Evolutionary conservation across 2,329 filamentous ascomycete genomes (phyloP), one percentile per base, ranked within the genome.

Genomic region (Metarhizium rileyi): DNA sequence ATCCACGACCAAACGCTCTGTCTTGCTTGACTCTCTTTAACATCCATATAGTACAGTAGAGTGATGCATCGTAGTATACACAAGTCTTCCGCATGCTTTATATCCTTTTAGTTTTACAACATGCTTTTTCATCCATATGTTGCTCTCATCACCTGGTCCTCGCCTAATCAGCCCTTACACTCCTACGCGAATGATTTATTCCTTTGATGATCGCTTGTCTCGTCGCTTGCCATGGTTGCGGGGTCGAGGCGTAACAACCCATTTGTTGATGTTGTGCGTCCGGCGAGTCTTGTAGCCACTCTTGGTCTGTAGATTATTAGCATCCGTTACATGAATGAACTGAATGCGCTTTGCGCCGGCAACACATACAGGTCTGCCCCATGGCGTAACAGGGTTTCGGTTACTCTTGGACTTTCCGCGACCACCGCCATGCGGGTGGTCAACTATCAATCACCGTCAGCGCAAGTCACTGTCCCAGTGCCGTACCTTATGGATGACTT

Each of bases 391-490:
- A 30, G 94, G 93, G 65, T 95, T 78, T 53, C 90, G 83, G 66
- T 96, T 95, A 81, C 93, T 90, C 87, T 98, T 98, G 51, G 90
- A 96, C 74, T 98, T 98, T 74, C 93, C 93, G 77, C 94, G 83
- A 70, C 93, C 93, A 86, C 93, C 93, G 80, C 93, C 93, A 69
- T 98, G 93, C 63, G 93, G 93, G 77, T 98, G 93, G 64, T 98
- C 93, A 61, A 83, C 87, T 82, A 61, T 42, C 53, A 46, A 27
- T 43, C 18, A 23, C 44, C 30, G 28, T 52, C 38, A 48, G 51
- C 35, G 12, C 10, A n/a, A 9, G 5, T 30, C 3, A 12, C 9
- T 49, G 25, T 42, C 14, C 14, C 36, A 40, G 14, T 26, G 8
- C 9, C 9, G 3, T 30, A 10, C 50, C 45, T 25, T 33, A n/a